phyloP scores from a whole-genome alignment of 148 eudicot species.

The Spergularia bocconei region DNA sequence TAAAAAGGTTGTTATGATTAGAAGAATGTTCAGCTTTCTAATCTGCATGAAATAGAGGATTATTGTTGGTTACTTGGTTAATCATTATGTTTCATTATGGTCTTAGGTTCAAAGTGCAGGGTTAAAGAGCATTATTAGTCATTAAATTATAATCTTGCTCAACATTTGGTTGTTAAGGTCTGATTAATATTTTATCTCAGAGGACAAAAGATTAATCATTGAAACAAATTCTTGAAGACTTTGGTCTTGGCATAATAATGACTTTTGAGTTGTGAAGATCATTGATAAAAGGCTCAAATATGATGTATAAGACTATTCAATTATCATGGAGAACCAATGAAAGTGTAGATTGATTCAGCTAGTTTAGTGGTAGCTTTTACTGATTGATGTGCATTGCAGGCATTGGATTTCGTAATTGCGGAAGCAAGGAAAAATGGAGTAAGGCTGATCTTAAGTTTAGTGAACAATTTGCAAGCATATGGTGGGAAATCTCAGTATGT shows the following conservation, averaged over 20 bases:
- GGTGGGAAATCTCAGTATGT: constrained; percentile 98
- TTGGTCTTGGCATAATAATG: constrained; percentile 4
- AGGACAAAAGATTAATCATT: neutral
- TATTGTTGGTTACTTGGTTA: no score
- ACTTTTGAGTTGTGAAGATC: neutral
- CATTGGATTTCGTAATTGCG: constrained; percentile 87
- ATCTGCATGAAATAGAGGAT: neutral
- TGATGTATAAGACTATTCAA: neutral
- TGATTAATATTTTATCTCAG: neutral
- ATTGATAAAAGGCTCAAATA: neutral
- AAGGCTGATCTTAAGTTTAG: constrained; percentile 70
- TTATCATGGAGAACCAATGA: constrained; percentile 5
- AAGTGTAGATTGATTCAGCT: neutral
- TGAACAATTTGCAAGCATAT: constrained; percentile 83
- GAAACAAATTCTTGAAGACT: neutral
- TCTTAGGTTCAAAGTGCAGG: neutral
- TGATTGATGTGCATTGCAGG: constrained; percentile 45
- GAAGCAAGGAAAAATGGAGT: constrained; percentile 69
- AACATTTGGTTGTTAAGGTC: neutral
- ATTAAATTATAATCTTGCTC: neutral
- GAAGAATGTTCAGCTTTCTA: neutral
- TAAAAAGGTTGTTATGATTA: neutral
- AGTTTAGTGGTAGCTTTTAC: neutral
- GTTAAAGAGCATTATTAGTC: neutral
- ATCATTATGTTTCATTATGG: neutral